Percentiles rank a stretch among this genome's conserved stretches.
Evolutionary conservation across 257 asterid species (phyloP).

Genomic region (Paraleonurus japonicus): DNA sequence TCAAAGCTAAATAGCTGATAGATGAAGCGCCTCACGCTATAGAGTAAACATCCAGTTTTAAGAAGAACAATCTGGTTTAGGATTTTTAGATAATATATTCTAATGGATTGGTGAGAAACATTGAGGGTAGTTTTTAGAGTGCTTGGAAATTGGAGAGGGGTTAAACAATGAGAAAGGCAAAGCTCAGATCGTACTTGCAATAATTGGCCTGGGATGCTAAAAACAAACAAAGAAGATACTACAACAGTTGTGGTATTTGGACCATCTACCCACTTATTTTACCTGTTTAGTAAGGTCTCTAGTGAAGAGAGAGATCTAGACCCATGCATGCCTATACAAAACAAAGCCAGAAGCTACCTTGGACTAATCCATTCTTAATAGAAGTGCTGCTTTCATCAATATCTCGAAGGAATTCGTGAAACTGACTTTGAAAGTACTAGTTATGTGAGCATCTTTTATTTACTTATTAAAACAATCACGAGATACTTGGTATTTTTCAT

Average conservation of each 20-base stretch:
- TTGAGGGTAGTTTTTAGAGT: background rate
- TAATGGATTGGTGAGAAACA: background rate
- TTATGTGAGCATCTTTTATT: no score
- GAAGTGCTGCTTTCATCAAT: no score
- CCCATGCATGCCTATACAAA: no score
- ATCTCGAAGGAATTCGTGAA: no score
- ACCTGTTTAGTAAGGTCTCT: no score
- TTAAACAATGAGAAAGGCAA: background rate
- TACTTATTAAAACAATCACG: no score
- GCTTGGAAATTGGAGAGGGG: background rate
- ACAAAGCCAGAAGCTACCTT: no score
- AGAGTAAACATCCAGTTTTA: background rate
- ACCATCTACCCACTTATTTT: background rate
- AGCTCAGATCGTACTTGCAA: background rate
- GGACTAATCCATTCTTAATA: no score
- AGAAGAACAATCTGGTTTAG: background rate
- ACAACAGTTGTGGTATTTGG: background rate
- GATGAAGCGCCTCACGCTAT: background rate
- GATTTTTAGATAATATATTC: background rate
- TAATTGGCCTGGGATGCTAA: background rate
- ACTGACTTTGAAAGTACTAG: no score
- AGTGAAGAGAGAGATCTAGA: no score
- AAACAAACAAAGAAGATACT: background rate
- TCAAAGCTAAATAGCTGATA: background rate
- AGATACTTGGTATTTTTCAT: background rate